Base-by-base conservation (phyloP, 2,329 filamentous ascomycete genomes). In the Hirsutella rhossiliensis region DNA sequence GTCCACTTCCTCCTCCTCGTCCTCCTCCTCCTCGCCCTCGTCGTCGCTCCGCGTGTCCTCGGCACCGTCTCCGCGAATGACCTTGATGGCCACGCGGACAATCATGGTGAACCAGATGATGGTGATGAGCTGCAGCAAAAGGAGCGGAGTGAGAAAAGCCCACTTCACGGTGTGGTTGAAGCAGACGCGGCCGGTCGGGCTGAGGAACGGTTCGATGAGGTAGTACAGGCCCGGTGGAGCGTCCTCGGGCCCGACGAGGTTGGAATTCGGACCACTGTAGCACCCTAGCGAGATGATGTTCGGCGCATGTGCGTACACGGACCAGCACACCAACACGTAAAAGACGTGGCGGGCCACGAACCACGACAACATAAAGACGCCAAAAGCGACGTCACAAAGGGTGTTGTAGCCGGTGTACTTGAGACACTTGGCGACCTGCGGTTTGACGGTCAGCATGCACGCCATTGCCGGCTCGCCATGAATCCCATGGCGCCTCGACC, bases 71-170 rank as follows among this genome's bases (percentile, higher is more conserved):
- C 90, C 89, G 42, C 73, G 76, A 31, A 97, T 59, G 6, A 97
- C 88, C 48, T 82, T 81, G 49, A 84, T 73, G 19, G 88, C 88
- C 3, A 98, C 85, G 45, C 80, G 78, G 34, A 89, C 64, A 52
- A 97, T 95, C 80, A 95, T 84, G 49, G 71, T 73, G 57, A 97
- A 94, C 92, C 92, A 97, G 48, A 85, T 73, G 31, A 94, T 68
- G 29, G 85, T 88, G 43, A 98, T 75, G 19, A 73, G 68, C 63
- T 97, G 88, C 19, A 98, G 72, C 32, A 82, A 75, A 12, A 94
- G 68, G 3, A 98, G 77, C 34, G 87, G 73, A 11, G 73, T 71
- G 15, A 97, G 68, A 67, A 97, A 97, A 12, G 73, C 71, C 73
- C 78, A 84, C 55, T 82, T 81, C 55, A 96, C 78, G 11, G 71